These are phyloP conservation scores for Sporothrix brunneoviolacea DNA, from an alignment of 2,329 filamentous ascomycete genomes.

Conservation along the genomic window DNA sequence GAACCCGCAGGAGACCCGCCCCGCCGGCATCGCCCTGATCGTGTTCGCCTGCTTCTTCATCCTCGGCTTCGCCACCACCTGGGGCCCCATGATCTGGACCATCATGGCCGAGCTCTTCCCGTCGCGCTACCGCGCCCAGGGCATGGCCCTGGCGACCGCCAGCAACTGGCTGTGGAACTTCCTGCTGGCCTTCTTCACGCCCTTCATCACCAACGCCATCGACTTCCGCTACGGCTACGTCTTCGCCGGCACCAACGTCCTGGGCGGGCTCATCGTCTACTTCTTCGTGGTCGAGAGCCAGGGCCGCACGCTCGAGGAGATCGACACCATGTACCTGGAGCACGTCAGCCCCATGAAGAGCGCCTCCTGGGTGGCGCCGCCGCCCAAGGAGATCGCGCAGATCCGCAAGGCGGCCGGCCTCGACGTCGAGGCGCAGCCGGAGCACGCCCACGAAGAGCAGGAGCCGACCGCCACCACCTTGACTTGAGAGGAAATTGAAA, in stretches of 20 bases:
- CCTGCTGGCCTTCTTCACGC: slow-evolving; percentile 28
- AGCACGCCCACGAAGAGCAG: too few species aligned
- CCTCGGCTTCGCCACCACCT: slow-evolving; percentile 52
- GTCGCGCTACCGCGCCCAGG: slow-evolving; percentile 18
- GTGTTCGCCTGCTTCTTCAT: slow-evolving; percentile 70
- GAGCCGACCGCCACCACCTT: too few species aligned
- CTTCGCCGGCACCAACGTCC: slow-evolving; percentile 65
- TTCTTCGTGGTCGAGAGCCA: slow-evolving; percentile 84
- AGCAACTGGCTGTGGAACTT: slow-evolving; percentile 57
- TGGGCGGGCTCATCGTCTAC: slow-evolving; percentile 65
- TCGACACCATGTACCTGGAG: slow-evolving; percentile 54
- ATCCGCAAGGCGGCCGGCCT: slow-evolving; percentile 14
- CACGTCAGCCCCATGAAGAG: slow-evolving; percentile 27
- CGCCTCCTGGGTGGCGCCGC: slow-evolving; percentile 11
- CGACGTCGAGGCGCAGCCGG: slow-evolving; percentile 10
- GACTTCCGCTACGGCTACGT: slow-evolving; percentile 65
- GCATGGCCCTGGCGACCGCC: slow-evolving; percentile 23
- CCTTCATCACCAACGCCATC: slow-evolving; percentile 47
- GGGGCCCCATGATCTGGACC: slow-evolving; percentile 21
- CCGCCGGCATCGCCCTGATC: slow-evolving; percentile 60
- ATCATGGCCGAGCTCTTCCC: slow-evolving; percentile 20
- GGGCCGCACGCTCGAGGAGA: slow-evolving; percentile 72
- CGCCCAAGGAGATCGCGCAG: slow-evolving; percentile 10
- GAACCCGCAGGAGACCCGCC: slow-evolving; percentile 29
- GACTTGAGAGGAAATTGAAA: too few species aligned